Evolutionary conservation across 73 alveolate species (phyloP).

Genomic region (Stentor coeruleus): DNA sequence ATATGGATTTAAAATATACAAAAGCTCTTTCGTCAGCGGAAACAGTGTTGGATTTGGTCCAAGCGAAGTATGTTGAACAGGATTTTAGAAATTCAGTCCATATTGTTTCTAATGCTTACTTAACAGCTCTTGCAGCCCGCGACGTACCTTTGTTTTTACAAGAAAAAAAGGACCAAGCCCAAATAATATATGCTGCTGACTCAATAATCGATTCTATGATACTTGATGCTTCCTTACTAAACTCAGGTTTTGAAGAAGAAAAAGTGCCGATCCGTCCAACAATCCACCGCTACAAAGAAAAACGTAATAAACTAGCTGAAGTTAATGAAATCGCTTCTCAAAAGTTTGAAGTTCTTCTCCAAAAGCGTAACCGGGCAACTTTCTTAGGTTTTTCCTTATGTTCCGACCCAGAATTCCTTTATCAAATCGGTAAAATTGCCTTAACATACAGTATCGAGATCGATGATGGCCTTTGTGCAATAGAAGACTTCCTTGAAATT

Average conservation of each 20-base stretch:
- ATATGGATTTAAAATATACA: neutral
- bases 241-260: neutral
- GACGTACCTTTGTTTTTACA: neutral
- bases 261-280: neutral
- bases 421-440: conserved; percentile 2
- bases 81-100: neutral
- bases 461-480: conserved; percentile 3
- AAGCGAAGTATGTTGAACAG: neutral
- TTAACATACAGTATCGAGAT: neutral
- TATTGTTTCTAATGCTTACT: neutral
- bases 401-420: neutral
- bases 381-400: neutral
- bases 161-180: neutral
- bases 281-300: neutral
- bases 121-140: neutral
- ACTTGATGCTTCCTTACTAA: too few species aligned
- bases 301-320: neutral
- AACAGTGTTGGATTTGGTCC: neutral
- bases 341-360: neutral
- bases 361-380: neutral
- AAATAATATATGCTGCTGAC: neutral
- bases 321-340: neutral
- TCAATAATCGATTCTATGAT: too few species aligned
- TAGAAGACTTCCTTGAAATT: neutral
- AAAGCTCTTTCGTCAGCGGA: neutral